phyloP scores from a whole-genome alignment of 169 alveolate genomes.

The Cryptosporidium ubiquitum region DNA sequence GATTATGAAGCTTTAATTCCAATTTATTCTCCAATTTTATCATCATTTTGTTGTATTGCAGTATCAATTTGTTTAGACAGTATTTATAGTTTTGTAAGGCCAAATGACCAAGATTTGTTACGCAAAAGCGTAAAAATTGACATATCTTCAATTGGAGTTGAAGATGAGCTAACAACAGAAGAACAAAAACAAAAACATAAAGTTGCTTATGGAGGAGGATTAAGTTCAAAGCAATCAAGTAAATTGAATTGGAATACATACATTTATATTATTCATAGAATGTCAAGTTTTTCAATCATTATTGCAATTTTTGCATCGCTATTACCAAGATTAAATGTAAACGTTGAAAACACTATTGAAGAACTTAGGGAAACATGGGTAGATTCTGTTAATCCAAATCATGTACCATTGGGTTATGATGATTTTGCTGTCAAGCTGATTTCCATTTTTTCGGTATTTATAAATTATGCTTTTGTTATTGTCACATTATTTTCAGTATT shows the following conservation, averaged over 20 bases:
- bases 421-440: not conserved
- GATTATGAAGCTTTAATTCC: slow-evolving; percentile 7
- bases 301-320: slow-evolving; percentile 21
- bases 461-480: slow-evolving; percentile 23
- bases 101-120: slow-evolving; percentile 21
- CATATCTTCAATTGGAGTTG: not conserved
- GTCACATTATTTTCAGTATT: slow-evolving; percentile 23
- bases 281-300: slow-evolving; percentile 50
- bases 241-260: slow-evolving; percentile 32
- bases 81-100: slow-evolving; percentile 11
- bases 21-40: slow-evolving; percentile 7
- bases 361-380: slow-evolving; percentile 19
- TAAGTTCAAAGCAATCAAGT: slow-evolving; percentile 8
- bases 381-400: not conserved
- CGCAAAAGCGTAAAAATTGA: not conserved
- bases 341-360: not conserved
- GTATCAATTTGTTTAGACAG: slow-evolving; percentile 12
- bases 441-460: slow-evolving; percentile 23
- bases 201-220: slow-evolving; percentile 46
- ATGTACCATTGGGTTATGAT: slow-evolving; percentile 22
- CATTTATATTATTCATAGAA: slow-evolving; percentile 31
- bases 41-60: slow-evolving; percentile 20
- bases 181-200: slow-evolving; percentile 58
- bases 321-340: slow-evolving; percentile 62
- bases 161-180: slow-evolving; percentile 45